phyloP scores from a whole-genome alignment of 352 stramenopile species.

The Labyrinthula sp. region DNA sequence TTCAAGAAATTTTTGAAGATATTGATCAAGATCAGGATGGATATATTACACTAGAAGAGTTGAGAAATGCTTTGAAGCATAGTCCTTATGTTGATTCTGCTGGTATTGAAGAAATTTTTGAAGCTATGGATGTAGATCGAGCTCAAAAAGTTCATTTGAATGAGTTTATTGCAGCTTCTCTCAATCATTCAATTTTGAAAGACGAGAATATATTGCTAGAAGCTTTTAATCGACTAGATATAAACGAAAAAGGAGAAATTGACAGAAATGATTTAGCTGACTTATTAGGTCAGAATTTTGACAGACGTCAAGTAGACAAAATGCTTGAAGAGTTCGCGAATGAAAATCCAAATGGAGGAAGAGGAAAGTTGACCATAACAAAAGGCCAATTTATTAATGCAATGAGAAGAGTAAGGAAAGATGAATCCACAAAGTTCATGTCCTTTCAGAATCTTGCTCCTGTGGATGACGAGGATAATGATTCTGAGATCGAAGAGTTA shows the following conservation, averaged over 20 bases:
- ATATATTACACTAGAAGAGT: constrained; percentile 25
- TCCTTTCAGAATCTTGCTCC: no score
- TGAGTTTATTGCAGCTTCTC: constrained; percentile 22
- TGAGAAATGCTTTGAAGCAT: constrained; percentile 8
- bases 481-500: no score
- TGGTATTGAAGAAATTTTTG: constrained; percentile 15
- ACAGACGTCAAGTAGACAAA: no score
- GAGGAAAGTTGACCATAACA: no score
- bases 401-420: no score
- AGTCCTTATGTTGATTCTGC: constrained; percentile 1
- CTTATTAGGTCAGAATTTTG: constrained; percentile 18
- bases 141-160: constrained; percentile 25
- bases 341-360: no score
- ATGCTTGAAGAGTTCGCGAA: no score
- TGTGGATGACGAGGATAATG: no score
- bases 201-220: constrained; percentile 21
- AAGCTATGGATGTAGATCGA: constrained; percentile 26
- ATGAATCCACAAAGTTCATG: no score
- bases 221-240: constrained; percentile 20
- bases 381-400: no score
- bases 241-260: constrained; percentile 15
- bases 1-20: constrained; percentile 21
- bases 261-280: constrained; percentile 10
- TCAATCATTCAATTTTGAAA: constrained; percentile 15
- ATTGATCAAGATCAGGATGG: constrained; percentile 13